Conservation (phyloP, 2,329 filamentous ascomycete genomes). For the Achaetomium macrosporum region DNA sequence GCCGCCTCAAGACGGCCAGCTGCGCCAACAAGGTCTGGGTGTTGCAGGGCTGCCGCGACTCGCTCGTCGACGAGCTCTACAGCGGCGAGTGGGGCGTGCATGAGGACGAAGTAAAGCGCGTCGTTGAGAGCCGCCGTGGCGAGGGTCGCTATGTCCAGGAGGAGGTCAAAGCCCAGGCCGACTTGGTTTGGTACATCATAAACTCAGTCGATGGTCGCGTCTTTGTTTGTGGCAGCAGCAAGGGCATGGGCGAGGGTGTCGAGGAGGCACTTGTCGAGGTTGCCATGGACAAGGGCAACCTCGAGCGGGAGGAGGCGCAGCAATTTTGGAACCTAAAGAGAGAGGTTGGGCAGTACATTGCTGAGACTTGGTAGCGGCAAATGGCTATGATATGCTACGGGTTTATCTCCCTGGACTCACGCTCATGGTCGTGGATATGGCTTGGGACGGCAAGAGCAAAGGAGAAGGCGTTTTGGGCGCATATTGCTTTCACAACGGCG, state of each 20-base stretch:
- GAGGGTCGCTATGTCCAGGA: constrained; percentile 93
- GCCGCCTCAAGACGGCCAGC: constrained; percentile 86
- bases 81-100: constrained; percentile 93
- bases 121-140: constrained; percentile 68
- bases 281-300: constrained; percentile 84
- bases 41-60: constrained; percentile 89
- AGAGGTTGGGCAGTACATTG: constrained; percentile 90
- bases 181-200: constrained; percentile 97
- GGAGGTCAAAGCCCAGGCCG: constrained; percentile 83
- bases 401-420: background rate
- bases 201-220: constrained; percentile 93
- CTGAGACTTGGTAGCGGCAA: constrained; percentile 59
- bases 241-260: constrained; percentile 97
- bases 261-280: constrained; percentile 83
- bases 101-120: constrained; percentile 77
- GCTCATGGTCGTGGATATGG: background rate
- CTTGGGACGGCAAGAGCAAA: constrained; percentile 5
- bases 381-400: too few relatives aligned
- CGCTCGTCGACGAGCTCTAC: constrained; percentile 91
- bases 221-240: constrained; percentile 92
- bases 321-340: constrained; percentile 91
- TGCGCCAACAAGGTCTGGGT: constrained; percentile 98
- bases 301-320: constrained; percentile 73
- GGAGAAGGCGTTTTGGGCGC: constrained; percentile 5
- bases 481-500: constrained; percentile 9